A percentile compares a stretch with the other conserved stretches of the same genome.
Evolutionary conservation across 2,329 filamentous ascomycete genomes (phyloP).

Genomic region (Pseudocercospora vitis): DNA sequence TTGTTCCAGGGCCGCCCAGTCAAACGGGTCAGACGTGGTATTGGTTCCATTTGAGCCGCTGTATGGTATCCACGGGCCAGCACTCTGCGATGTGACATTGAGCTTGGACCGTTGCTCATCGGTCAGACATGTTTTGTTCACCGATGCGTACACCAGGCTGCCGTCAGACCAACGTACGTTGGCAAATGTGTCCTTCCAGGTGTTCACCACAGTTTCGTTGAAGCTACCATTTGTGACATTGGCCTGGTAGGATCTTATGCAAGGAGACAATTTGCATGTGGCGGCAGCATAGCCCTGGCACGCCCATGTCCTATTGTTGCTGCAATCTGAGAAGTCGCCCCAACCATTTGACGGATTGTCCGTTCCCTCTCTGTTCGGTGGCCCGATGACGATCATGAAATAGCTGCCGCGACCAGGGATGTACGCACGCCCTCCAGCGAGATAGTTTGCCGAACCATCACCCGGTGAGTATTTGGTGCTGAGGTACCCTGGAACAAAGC

Average conservation of each 20-base stretch:
- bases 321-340: conserved; percentile 4
- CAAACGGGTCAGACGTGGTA: background rate
- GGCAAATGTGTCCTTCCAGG: background rate
- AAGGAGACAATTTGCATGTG: conserved; percentile 2
- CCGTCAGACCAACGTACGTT: conserved; percentile 2
- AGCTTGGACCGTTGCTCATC: background rate
- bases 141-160: background rate
- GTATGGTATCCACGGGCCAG: conserved; percentile 1
- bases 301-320: conserved; percentile 6
- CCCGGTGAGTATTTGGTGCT: background rate
- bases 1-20: conserved; percentile 1
- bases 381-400: conserved; percentile 3
- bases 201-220: conserved; percentile 1
- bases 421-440: background rate
- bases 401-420: background rate
- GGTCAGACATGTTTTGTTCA: conserved; percentile 8
- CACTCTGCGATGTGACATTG: background rate
- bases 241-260: conserved; percentile 8
- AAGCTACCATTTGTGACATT: conserved; percentile 3
- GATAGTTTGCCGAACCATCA: background rate
- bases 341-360: no score
- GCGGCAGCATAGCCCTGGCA: conserved; percentile 12
- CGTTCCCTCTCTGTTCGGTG: background rate
- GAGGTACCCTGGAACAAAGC: background rate
- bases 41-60: background rate